Conservation (phyloP, 441 rosid species). For the Aleurites moluccanus region DNA sequence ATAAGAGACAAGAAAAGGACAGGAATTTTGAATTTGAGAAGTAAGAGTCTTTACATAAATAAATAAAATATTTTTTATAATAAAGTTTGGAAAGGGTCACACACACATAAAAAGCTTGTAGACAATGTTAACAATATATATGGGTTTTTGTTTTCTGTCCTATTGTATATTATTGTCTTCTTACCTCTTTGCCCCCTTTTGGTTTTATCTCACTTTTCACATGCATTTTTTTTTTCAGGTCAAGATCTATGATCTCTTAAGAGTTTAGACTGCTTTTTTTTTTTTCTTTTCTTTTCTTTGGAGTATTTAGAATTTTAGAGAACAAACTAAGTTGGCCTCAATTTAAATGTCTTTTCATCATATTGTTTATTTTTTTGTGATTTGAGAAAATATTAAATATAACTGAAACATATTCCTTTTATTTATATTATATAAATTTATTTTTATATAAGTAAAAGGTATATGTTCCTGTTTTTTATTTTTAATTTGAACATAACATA, state of each 20-base stretch:
- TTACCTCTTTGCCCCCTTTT: no score
- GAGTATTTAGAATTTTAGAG: no score
- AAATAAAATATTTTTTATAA: background rate
- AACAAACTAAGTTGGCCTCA: no score
- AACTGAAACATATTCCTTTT: no score
- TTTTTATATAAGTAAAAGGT: no score
- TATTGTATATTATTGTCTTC: slow-evolving; percentile 23
- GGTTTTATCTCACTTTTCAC: no score
- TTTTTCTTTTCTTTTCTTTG: slow-evolving; percentile 5
- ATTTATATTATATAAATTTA: no score
- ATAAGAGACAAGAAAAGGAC: slow-evolving; percentile 36
- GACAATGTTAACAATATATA: slow-evolving; percentile 1
- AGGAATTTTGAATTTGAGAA: slow-evolving; percentile 22
- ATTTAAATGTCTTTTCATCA: no score
- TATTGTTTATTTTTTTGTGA: background rate
- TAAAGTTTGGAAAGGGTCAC: slow-evolving; percentile 2
- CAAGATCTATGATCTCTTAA: slow-evolving; percentile 23
- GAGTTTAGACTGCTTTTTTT: slow-evolving; percentile 27
- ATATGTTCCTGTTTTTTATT: no score
- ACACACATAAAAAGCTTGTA: slow-evolving; percentile 10
- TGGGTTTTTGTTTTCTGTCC: slow-evolving; percentile 28
- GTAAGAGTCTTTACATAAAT: background rate
- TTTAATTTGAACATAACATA: no score
- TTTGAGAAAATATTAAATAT: no score
- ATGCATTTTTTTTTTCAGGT: slow-evolving; percentile 19